These are phyloP conservation scores for Chenopodium album DNA, from an alignment of 148 eudicot genomes.

Conservation along the genomic window DNA sequence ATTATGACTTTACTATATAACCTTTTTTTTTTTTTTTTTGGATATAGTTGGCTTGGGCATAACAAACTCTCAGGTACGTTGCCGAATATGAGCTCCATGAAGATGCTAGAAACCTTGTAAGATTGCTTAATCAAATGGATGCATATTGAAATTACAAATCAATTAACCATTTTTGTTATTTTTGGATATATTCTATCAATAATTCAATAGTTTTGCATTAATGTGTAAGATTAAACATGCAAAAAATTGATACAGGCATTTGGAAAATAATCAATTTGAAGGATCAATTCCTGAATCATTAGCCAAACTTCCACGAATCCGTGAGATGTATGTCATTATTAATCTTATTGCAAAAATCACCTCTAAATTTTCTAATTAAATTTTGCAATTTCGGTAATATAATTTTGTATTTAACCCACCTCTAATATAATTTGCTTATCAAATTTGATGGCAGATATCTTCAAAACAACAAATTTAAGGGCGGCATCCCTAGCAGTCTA, in stretches of 20 bases:
- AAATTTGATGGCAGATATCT: constrained; percentile 44
- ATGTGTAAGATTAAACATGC: neutral
- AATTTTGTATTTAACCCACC: neutral
- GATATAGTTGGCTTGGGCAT: constrained; percentile 56
- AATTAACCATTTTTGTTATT: no score
- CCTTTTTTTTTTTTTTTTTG: neutral
- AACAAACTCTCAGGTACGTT: constrained; percentile 66
- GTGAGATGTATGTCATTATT: constrained; percentile 50
- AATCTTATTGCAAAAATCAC: neutral
- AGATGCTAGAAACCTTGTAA: constrained; percentile 57
- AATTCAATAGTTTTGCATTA: no score
- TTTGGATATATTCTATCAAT: no score
- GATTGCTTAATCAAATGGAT: constrained; percentile 18
- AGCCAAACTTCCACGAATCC: constrained; percentile 55
- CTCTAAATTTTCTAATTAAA: neutral
- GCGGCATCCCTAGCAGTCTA: constrained; percentile 40
- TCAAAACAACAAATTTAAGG: constrained; percentile 57
- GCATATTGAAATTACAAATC: neutral
- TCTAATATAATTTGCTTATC: neutral
- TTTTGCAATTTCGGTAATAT: neutral
- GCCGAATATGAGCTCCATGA: constrained; percentile 60
- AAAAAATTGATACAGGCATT: constrained; percentile 46
- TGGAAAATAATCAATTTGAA: constrained; percentile 72
- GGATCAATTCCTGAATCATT: constrained; percentile 69
- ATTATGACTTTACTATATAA: neutral